A percentile compares a stretch with the other conserved stretches of the same genome.
These are phyloP conservation scores for Smittium culicis DNA, from an alignment of 371 early-diverging fungal genomes.

Conservation along the genomic window DNA sequence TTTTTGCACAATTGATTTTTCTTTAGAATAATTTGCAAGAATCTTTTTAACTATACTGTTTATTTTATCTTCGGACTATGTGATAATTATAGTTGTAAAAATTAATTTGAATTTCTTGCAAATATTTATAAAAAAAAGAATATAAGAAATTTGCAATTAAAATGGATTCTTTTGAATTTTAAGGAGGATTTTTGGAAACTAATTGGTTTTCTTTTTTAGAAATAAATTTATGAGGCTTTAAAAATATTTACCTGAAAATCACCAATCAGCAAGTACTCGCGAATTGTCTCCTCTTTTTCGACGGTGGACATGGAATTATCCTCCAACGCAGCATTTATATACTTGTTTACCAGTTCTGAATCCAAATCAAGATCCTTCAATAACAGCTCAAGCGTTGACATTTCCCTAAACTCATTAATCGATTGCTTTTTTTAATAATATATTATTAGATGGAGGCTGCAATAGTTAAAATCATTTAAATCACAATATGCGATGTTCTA, in stretches of 20 bases:
- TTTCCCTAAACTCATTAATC: too few relatives aligned
- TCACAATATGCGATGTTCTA: too few relatives aligned
- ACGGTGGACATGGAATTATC: slow-evolving; percentile 1
- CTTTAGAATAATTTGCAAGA: background rate
- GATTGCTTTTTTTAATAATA: too few relatives aligned
- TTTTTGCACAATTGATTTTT: background rate
- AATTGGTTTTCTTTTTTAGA: too few relatives aligned
- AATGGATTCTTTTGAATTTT: too few relatives aligned
- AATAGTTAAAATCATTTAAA: too few relatives aligned
- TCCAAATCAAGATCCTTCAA: slow-evolving; percentile 5
- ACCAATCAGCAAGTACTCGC: slow-evolving; percentile 5
- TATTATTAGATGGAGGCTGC: too few relatives aligned
- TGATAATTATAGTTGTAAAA: too few relatives aligned
- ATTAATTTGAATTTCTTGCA: too few relatives aligned
- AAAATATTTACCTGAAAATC: slow-evolving; percentile 1
- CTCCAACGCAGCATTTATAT: slow-evolving; percentile 6
- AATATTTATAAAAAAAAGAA: too few relatives aligned
- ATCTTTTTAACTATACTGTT: slow-evolving; percentile 2
- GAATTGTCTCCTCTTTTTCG: slow-evolving; percentile 9
- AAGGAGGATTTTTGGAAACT: too few relatives aligned
- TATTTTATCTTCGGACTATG: slow-evolving; percentile 4
- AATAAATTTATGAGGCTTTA: background rate
- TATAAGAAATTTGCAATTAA: too few relatives aligned
- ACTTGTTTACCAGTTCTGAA: slow-evolving; percentile 8
- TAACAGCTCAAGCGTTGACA: background rate